Conservation (phyloP, 306 rosid species). For the Styphnolobium japonicum region DNA sequence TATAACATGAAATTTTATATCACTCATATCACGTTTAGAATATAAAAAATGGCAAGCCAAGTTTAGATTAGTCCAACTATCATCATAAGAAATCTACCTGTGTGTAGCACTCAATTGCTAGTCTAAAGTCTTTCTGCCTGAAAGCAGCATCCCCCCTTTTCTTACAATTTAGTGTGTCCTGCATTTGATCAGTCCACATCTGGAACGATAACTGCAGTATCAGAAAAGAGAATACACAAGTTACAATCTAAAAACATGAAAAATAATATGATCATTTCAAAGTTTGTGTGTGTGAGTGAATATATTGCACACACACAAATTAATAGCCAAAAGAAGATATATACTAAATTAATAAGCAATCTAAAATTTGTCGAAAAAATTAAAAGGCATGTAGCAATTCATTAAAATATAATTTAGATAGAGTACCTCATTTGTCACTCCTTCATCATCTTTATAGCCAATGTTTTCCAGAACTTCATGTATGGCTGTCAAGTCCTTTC, state of each 20-base stretch:
- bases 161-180: constrained; percentile 51
- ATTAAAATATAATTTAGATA: background rate
- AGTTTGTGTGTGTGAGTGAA: background rate
- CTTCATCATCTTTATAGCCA: constrained; percentile 55
- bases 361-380: background rate
- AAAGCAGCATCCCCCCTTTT: constrained; percentile 56
- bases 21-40: too few relatives aligned
- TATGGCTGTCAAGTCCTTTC: constrained; percentile 51
- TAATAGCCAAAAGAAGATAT: background rate
- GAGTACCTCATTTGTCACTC: constrained; percentile 51
- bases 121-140: constrained; percentile 39
- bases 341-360: background rate
- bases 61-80: too few relatives aligned
- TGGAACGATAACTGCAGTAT: constrained; percentile 50
- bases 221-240: background rate
- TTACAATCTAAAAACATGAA: background rate
- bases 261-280: background rate
- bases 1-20: too few relatives aligned
- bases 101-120: constrained; percentile 48
- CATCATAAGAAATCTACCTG: constrained; percentile 39
- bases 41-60: too few relatives aligned
- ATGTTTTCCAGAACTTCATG: constrained; percentile 54
- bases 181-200: constrained; percentile 60
- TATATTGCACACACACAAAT: background rate
- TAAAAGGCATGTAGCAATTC: background rate